Evolutionary conservation across 2,329 filamentous ascomycete species (phyloP).

Genomic region (Fusarium sp.): DNA sequence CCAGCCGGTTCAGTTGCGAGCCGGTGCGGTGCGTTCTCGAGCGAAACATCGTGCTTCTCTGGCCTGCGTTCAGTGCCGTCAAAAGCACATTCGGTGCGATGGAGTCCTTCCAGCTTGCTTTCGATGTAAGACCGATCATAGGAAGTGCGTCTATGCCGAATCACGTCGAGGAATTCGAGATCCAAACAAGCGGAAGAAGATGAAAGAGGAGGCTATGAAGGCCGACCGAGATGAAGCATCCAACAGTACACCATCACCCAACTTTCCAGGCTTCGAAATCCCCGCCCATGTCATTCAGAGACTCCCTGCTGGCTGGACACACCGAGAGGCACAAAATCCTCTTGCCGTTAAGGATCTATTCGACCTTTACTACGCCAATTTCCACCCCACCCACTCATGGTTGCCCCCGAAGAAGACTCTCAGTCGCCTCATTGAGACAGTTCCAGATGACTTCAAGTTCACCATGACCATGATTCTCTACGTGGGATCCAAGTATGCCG

Average conservation of each 20-base stretch:
- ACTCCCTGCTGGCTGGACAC: slow-evolving; percentile 22
- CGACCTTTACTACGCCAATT: slow-evolving; percentile 40
- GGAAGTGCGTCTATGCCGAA: slow-evolving; percentile 28
- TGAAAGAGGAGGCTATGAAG: slow-evolving; percentile 11
- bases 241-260: slow-evolving; percentile 24
- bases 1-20: slow-evolving; percentile 11
- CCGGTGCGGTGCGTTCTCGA: slow-evolving; percentile 25
- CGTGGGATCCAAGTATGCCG: slow-evolving; percentile 37
- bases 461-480: slow-evolving; percentile 30
- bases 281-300: not conserved
- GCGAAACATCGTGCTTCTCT: slow-evolving; percentile 34
- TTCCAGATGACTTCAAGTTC: slow-evolving; percentile 14
- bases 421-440: slow-evolving; percentile 2
- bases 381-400: slow-evolving; percentile 42
- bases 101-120: slow-evolving; percentile 29
- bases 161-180: slow-evolving; percentile 38
- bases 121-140: slow-evolving; percentile 33
- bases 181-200: slow-evolving; percentile 24
- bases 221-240: slow-evolving; percentile 5
- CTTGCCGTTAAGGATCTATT: slow-evolving; percentile 14
- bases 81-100: slow-evolving; percentile 39
- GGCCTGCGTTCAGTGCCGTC: slow-evolving; percentile 39
- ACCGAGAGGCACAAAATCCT: not conserved
- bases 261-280: slow-evolving; percentile 1
- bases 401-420: slow-evolving; percentile 33